Evolutionary conservation across 2,329 filamentous ascomycete species (phyloP), one percentile per base, ranked within the genome.

Genomic region (Lachnellula arida): DNA sequence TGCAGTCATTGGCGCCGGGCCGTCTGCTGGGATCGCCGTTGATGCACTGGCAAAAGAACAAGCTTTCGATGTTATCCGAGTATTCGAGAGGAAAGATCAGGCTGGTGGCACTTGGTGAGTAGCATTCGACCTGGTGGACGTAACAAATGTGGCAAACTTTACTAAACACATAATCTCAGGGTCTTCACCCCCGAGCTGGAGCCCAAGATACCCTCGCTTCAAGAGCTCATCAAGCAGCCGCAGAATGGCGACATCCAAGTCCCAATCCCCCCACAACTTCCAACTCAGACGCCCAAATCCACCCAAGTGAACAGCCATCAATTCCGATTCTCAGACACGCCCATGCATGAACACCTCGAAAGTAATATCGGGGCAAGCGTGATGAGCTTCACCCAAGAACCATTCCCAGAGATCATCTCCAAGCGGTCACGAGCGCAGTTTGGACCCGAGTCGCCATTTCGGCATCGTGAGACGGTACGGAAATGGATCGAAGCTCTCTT

Each of bases 1-100:
- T 8, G 82, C 81, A 15, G 76, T 85, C 7, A 81, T 85, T 58
- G 82, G 82, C 5, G 75, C 80, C 2, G 82, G 82, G 5, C 82
- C 82, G 6, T 74, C 78, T 4, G 42, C 17, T 17, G 82, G 81
- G 2, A 78, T 79, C 14, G 72, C 81, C 0, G 76, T 82, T 3
- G 79, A 84, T 69, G 81, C 81, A 1, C 68, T 85, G 28, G 75
- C 74, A 32, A 74, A 80, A 61, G 82, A 86, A 63, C 74, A 80
- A 55, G 63, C 71, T 0, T 85, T 85, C 61, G 78, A 84, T 51
- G 68, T 74, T 2, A 80, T 85, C 52, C 76, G 79, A 3, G 80
- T 85, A 0, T 86, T 85, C 63, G 82, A 86, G 64, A 72, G 82
- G 19, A 76, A 80, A 46, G 77, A 81, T 55, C 74, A 73, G 9